phyloP scores from a whole-genome alignment of 306 rosid genomes.

The Cucurbita moschata region DNA sequence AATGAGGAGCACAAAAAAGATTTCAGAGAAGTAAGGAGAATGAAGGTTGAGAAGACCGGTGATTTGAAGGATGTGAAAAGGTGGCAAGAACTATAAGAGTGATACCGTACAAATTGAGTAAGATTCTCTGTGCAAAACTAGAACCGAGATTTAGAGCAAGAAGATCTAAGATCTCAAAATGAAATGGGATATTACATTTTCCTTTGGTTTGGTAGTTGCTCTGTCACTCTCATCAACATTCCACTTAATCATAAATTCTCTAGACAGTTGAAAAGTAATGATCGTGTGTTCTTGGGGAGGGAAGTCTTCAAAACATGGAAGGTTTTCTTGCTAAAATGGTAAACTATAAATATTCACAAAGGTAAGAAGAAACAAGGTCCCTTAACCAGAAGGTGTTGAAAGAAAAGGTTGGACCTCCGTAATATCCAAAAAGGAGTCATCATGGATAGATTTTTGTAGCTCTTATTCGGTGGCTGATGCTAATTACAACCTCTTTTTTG shows the following conservation, averaged over 20 bases:
- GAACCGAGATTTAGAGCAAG: no score
- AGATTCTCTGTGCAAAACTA: neutral
- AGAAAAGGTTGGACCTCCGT: neutral
- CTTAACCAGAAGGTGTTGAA: neutral
- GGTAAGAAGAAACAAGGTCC: neutral
- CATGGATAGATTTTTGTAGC: neutral
- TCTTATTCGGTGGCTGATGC: neutral
- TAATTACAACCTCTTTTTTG: neutral
- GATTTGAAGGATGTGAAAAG: neutral
- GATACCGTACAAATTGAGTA: neutral
- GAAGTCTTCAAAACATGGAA: neutral
- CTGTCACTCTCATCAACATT: neutral
- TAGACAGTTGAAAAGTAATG: neutral
- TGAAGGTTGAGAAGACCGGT: neutral
- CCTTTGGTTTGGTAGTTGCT: neutral
- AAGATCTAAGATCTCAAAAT: neutral
- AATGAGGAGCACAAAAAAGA: neutral
- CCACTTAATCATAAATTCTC: neutral
- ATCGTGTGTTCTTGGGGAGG: neutral
- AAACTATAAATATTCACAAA: neutral
- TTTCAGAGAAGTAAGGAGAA: neutral
- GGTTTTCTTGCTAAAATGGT: neutral
- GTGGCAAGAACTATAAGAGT: neutral
- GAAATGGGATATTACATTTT: neutral
- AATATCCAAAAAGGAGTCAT: neutral